Base-by-base conservation (phyloP, 768 basidiomycete species). In the Russula griseocarnosa region DNA sequence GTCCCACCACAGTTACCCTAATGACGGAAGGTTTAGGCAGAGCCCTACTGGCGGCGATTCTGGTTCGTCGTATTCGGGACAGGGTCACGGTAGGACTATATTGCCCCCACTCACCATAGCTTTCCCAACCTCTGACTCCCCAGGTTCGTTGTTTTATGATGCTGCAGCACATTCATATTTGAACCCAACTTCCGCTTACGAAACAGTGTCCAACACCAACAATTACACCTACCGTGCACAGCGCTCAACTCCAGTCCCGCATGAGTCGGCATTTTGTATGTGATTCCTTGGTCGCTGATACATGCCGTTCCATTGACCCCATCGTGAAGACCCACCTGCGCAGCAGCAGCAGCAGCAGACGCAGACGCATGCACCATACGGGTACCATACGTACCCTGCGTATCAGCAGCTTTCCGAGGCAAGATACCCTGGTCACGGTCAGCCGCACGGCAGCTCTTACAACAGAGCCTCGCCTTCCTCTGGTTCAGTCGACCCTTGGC, bases 51-150 rank as follows among this genome's bases (percentile, higher is more conserved):
- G 36, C 13, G 58, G 44, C 28, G 60, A 69, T 58, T 56, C 68
- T 67, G 66, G 66, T 64, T 61, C 60, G 64, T 65, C 40, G 44
- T 67, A 62, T 44, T 16, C 40, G 55, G 68, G 36, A 63, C 66
- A 67, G 66, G 68, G 68, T 69, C 66, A 67, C 62, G 68, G 68
- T 69, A 69, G 62, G 66, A 67, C 59, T 46, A 58, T 24, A 47
- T 62, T 69, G 44, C 66, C 68, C 52, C 66, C 68, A 54, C 66
- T 69, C 53, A 67, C 67, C 14, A 52, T 57, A 63, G 62, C 62
- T 5, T 63, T 69, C 55, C 67, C 65, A 42, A 64, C 59, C 46
- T 60, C 59, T 67, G 11, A 63, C 56, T 40, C 59, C 55, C 61
- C 66, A 69, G 67, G 67, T 69, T 63, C 46, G 67, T 67, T 26